These are phyloP conservation scores for Hibiscus tridactylites DNA, from an alignment of 345 rosid species.

Conservation along the genomic window DNA sequence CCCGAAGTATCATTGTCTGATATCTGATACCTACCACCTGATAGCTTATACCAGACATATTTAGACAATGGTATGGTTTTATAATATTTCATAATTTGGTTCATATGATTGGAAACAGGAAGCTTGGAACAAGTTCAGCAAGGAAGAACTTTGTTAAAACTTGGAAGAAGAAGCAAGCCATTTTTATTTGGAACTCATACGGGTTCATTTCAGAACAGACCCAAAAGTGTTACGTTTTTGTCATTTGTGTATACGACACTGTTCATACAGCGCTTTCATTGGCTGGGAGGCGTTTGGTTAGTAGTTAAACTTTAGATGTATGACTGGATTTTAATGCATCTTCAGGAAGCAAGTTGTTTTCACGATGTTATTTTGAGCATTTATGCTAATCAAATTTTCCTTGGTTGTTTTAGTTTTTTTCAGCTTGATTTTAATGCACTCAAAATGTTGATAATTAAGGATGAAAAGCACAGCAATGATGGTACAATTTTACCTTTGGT, in stretches of 20 bases:
- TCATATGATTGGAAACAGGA: slow-evolving; percentile 30
- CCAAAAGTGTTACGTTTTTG: neutral
- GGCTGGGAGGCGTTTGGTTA: neutral
- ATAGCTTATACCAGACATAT: too few species aligned
- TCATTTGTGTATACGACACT: neutral
- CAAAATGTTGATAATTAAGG: too few species aligned
- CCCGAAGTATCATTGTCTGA: too few species aligned
- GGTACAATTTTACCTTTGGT: too few species aligned
- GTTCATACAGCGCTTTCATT: too few species aligned
- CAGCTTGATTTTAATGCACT: too few species aligned
- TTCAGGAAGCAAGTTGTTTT: neutral
- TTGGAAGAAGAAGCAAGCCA: neutral
- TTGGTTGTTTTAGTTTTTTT: too few species aligned
- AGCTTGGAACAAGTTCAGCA: slow-evolving; percentile 52
- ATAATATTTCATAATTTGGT: neutral
- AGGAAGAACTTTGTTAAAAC: slow-evolving; percentile 41
- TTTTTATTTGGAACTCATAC: neutral
- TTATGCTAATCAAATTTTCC: too few species aligned
- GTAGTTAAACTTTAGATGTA: neutral
- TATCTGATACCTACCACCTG: too few species aligned
- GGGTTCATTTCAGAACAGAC: neutral
- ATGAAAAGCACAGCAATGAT: too few species aligned
- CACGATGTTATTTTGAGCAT: too few species aligned
- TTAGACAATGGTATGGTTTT: neutral
- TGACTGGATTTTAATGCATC: neutral